A percentile compares a stretch with the other conserved stretches of the same genome.
phyloP scores from a whole-genome alignment of 768 basidiomycete genomes.

The Rhizopogon vulgaris region DNA sequence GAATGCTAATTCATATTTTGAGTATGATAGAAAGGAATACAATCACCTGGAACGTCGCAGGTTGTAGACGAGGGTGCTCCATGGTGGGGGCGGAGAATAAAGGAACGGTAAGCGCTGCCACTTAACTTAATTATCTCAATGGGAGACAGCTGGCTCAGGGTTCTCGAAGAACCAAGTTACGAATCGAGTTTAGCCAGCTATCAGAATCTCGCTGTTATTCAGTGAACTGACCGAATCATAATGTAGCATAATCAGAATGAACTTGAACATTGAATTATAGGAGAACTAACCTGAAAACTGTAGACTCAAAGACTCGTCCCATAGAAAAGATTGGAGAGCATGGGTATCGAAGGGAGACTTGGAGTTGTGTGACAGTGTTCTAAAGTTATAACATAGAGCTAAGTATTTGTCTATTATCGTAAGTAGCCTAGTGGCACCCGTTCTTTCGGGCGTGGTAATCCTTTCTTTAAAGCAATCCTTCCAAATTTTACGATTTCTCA shows the following conservation, averaged over 20 bases:
- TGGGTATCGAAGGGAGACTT: background rate
- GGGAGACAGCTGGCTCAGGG: background rate
- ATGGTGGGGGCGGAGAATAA: slow-evolving; percentile 17
- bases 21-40: slow-evolving; percentile 6
- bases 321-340: background rate
- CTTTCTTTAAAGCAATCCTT: too few relatives aligned
- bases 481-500: too few relatives aligned
- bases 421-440: too few relatives aligned
- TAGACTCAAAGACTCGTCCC: background rate
- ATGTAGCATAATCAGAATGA: background rate
- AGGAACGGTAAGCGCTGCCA: slow-evolving; percentile 13
- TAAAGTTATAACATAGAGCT: slow-evolving; percentile 1
- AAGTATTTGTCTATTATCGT: too few relatives aligned
- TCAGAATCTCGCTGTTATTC: slow-evolving; percentile 3
- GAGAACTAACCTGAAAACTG: background rate
- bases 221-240: background rate
- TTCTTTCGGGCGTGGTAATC: too few relatives aligned
- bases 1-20: slow-evolving; percentile 6
- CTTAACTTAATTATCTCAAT: slow-evolving; percentile 21
- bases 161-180: background rate
- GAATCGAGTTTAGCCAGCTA: slow-evolving; percentile 17
- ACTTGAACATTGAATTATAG: too few relatives aligned
- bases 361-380: background rate
- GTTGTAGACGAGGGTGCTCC: slow-evolving; percentile 21
- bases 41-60: slow-evolving; percentile 21